Conservation (phyloP, 805 yeast species). For the Sugiyamaella lignohabitans region DNA sequence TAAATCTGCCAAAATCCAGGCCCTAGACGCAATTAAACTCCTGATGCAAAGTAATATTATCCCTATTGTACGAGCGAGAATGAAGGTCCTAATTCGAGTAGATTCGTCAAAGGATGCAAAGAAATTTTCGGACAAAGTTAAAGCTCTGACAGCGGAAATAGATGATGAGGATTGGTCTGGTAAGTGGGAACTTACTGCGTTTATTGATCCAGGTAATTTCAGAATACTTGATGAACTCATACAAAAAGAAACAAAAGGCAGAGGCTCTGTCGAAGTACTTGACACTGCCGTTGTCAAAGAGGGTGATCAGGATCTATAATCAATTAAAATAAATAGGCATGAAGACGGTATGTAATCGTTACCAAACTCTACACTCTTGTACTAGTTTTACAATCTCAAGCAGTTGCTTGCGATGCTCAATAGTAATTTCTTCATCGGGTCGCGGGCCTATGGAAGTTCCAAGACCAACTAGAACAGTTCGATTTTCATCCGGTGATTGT, state of each 20-base stretch:
- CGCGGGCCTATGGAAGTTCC: constrained; percentile 26
- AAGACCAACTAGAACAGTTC: constrained; percentile 30
- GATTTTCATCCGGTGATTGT: constrained; percentile 28
- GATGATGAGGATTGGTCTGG: constrained; percentile 37
- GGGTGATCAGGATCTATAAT: constrained; percentile 30
- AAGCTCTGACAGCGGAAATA: constrained; percentile 37
- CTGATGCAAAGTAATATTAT: constrained; percentile 73
- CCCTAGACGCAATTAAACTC: constrained; percentile 81
- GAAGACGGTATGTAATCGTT: neutral
- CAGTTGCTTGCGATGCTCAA: constrained; percentile 26
- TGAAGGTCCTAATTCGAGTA: constrained; percentile 71
- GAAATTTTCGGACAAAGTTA: constrained; percentile 38
- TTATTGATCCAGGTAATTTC: constrained; percentile 82
- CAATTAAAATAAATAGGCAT: neutral
- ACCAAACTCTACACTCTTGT: constrained; percentile 29
- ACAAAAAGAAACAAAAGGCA: constrained; percentile 45
- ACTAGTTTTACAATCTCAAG: constrained; percentile 26
- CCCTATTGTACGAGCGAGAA: constrained; percentile 90
- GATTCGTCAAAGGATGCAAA: constrained; percentile 47
- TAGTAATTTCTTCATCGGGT: constrained; percentile 20
- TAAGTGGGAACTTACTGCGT: constrained; percentile 54
- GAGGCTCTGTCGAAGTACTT: constrained; percentile 70
- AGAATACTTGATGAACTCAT: constrained; percentile 61
- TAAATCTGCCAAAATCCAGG: constrained; percentile 78
- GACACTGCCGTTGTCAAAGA: constrained; percentile 84